These are phyloP conservation scores for Fusarium napiforme DNA, from an alignment of 2,329 filamentous ascomycete species.

Conservation along the genomic window DNA sequence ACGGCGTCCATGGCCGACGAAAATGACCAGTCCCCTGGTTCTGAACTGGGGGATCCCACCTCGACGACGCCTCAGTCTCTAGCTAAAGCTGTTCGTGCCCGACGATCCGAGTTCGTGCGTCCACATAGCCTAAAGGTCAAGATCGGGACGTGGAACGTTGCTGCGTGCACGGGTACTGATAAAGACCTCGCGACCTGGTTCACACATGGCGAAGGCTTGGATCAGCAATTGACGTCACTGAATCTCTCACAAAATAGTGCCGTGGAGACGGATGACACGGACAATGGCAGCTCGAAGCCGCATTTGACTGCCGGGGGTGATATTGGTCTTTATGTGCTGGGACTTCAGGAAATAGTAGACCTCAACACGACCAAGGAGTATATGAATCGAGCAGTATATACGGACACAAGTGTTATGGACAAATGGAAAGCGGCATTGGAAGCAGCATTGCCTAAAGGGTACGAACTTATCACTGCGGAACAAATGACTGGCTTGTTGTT, in stretches of 20 bases:
- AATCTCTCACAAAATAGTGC: slow-evolving; percentile 55
- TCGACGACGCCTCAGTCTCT: slow-evolving; percentile 65
- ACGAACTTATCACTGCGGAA: slow-evolving; percentile 79
- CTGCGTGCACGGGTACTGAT: slow-evolving; percentile 83
- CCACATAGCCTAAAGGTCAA: slow-evolving; percentile 83
- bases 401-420: slow-evolving; percentile 75
- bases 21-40: slow-evolving; percentile 48
- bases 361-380: slow-evolving; percentile 83
- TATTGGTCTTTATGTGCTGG: slow-evolving; percentile 90
- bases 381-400: slow-evolving; percentile 72
- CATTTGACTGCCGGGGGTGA: slow-evolving; percentile 69
- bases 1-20: slow-evolving; percentile 46
- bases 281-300: slow-evolving; percentile 47
- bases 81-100: slow-evolving; percentile 74
- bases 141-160: slow-evolving; percentile 95
- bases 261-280: slow-evolving; percentile 46
- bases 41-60: slow-evolving; percentile 58
- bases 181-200: slow-evolving; percentile 93
- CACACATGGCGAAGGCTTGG: slow-evolving; percentile 77
- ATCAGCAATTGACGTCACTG: slow-evolving; percentile 69
- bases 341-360: slow-evolving; percentile 92
- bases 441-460: slow-evolving; percentile 79
- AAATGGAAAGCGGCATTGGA: slow-evolving; percentile 85
- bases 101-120: slow-evolving; percentile 82
- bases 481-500: slow-evolving; percentile 89